phyloP scores from a whole-genome alignment of 2,329 filamentous ascomycete species.

The Uncinocarpus reesii region DNA sequence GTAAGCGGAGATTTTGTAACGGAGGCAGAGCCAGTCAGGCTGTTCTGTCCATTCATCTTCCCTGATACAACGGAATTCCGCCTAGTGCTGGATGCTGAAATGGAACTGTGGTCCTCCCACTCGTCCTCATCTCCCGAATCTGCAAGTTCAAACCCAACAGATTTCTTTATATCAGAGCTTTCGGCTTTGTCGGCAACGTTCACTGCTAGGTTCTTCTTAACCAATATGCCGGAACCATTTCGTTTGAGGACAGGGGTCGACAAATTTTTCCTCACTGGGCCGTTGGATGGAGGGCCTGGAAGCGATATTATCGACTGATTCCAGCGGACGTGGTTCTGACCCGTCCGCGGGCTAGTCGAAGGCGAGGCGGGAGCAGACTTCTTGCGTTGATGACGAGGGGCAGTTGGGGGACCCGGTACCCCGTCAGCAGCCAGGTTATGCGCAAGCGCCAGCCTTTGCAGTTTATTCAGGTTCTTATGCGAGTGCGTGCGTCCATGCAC shows the following conservation, averaged over 20 bases:
- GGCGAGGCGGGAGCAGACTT: slow-evolving; percentile 39
- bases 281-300: slow-evolving; percentile 25
- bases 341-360: slow-evolving; percentile 32
- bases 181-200: slow-evolving; percentile 9
- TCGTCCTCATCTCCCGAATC: slow-evolving; percentile 37
- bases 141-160: slow-evolving; percentile 39
- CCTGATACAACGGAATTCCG: slow-evolving; percentile 34
- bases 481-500: slow-evolving; percentile 36
- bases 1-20: slow-evolving; percentile 17
- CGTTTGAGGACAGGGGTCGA: slow-evolving; percentile 36
- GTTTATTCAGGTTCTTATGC: slow-evolving; percentile 37
- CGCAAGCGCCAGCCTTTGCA: slow-evolving; percentile 29
- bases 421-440: slow-evolving; percentile 25
- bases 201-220: slow-evolving; percentile 32
- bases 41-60: slow-evolving; percentile 16
- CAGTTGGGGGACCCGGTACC: slow-evolving; percentile 13
- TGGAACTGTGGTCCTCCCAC: slow-evolving; percentile 40
- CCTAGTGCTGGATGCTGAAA: slow-evolving; percentile 39
- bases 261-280: slow-evolving; percentile 38
- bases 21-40: not conserved
- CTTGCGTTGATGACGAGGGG: slow-evolving; percentile 37
- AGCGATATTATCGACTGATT: slow-evolving; percentile 32
- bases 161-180: slow-evolving; percentile 31
- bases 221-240: slow-evolving; percentile 28
- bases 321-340: slow-evolving; percentile 32